Evolutionary conservation across 2,329 filamentous ascomycete species (phyloP).

Genomic region (Alternaria hordeiaustralica): DNA sequence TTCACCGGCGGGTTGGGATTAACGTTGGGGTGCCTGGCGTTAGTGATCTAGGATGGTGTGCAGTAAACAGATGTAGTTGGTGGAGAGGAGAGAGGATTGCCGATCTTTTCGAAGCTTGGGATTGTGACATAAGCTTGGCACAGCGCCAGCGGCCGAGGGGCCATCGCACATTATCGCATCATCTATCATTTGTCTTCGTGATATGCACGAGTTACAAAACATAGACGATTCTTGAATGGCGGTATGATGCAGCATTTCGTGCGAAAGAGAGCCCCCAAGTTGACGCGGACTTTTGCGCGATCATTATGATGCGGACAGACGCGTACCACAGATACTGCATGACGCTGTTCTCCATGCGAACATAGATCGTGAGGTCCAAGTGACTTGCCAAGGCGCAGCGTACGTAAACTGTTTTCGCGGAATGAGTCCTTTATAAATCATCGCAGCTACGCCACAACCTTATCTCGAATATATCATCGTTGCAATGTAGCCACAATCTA

Average conservation of each 20-base stretch:
- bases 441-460: not conserved
- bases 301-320: not conserved
- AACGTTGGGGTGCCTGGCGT: slow-evolving; percentile 18
- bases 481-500: not conserved
- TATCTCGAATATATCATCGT: not conserved
- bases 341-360: not conserved
- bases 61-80: slow-evolving; percentile 17
- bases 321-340: not conserved
- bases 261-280: not conserved
- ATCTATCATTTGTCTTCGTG: not conserved
- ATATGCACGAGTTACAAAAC: not conserved
- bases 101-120: slow-evolving; percentile 8
- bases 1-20: slow-evolving; percentile 2
- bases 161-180: not conserved
- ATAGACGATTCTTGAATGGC: not conserved
- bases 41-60: slow-evolving; percentile 17
- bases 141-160: not conserved
- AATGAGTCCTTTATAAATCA: not conserved
- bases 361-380: not conserved
- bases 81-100: slow-evolving; percentile 11
- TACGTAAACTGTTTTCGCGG: not conserved
- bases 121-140: slow-evolving; percentile 11
- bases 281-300: not conserved
- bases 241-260: not conserved
- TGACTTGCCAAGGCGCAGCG: not conserved